A percentile compares a stretch with the other conserved stretches of the same genome.
These are phyloP conservation scores for Graphium sp. DNA, from an alignment of 2,329 filamentous ascomycete genomes.

Conservation along the genomic window DNA sequence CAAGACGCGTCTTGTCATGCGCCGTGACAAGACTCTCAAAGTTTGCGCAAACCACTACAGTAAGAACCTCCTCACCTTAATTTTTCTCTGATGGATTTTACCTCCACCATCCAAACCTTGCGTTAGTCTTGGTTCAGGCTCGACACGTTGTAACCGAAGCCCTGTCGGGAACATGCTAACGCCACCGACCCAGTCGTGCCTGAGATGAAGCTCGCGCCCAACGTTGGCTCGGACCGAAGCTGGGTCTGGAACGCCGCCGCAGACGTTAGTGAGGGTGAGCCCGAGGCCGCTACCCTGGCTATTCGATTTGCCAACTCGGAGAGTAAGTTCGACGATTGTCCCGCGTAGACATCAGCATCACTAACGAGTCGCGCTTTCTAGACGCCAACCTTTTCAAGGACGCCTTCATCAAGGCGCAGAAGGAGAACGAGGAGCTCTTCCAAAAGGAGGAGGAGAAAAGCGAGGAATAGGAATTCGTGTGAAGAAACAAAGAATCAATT, in stretches of 20 bases:
- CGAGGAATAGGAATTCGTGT: constrained; percentile 10
- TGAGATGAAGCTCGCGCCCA: constrained; percentile 97
- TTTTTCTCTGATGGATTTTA: too few species aligned
- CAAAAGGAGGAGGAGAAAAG: constrained; percentile 21
- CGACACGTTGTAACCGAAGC: too few species aligned
- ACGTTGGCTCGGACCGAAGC: constrained; percentile 92
- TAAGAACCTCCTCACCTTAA: constrained; percentile 37
- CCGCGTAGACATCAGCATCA: too few species aligned
- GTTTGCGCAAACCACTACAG: constrained; percentile 99
- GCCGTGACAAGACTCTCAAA: constrained; percentile 98
- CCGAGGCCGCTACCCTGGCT: constrained; percentile 87
- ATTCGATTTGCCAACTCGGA: constrained; percentile 97
- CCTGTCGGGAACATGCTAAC: too few species aligned
- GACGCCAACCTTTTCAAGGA: constrained; percentile 98
- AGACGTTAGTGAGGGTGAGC: constrained; percentile 95
- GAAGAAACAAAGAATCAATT: constrained; percentile 3
- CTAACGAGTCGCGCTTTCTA: too few species aligned
- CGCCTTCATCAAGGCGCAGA: constrained; percentile 88
- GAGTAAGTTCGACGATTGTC: constrained; percentile 43
- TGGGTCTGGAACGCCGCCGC: constrained; percentile 99
- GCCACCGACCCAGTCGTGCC: constrained; percentile 93
- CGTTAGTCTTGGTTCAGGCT: too few species aligned
- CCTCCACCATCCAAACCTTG: neutral
- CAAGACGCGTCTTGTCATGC: constrained; percentile 97
- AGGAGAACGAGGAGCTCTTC: constrained; percentile 87